Percentiles rank a stretch among this genome's conserved stretches.
phyloP scores from a whole-genome alignment of 2,329 filamentous ascomycete species.

The Verticillium klebahnii region DNA sequence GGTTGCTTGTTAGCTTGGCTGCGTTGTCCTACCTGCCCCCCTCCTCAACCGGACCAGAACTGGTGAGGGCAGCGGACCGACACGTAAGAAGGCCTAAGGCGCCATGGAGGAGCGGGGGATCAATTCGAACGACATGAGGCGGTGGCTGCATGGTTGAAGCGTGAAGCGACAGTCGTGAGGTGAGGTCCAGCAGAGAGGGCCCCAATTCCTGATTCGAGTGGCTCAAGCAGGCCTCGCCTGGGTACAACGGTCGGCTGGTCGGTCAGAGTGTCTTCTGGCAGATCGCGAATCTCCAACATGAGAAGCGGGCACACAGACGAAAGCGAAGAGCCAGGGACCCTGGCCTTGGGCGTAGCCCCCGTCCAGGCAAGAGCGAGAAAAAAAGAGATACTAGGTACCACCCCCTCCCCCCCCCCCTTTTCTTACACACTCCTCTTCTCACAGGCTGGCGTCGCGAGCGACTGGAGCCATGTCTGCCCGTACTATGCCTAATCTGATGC shows the following conservation, averaged over 20 bases:
- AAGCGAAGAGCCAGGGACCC: background rate
- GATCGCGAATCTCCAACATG: background rate
- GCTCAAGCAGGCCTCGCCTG: background rate
- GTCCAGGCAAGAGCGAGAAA: background rate
- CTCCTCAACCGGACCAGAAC: background rate
- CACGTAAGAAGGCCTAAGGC: background rate
- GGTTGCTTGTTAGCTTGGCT: slow-evolving; percentile 3
- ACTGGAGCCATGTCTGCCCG: background rate
- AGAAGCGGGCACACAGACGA: background rate
- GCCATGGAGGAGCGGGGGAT: background rate
- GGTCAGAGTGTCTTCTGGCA: background rate
- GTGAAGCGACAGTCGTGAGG: background rate
- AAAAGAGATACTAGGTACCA: background rate
- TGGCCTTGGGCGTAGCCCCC: background rate
- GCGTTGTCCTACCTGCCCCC: background rate
- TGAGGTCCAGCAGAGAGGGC: background rate
- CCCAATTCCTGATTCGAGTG: background rate
- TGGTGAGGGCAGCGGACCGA: background rate
- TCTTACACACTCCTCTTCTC: background rate
- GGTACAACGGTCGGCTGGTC: background rate
- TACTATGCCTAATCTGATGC: slow-evolving; percentile 11
- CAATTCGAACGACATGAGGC: background rate
- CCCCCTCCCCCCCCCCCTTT: background rate
- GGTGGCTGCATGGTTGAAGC: background rate
- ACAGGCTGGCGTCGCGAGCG: background rate